These are phyloP conservation scores for Coemansia sp. DNA, from an alignment of 192 early-diverging fungal species.

Conservation along the genomic window DNA sequence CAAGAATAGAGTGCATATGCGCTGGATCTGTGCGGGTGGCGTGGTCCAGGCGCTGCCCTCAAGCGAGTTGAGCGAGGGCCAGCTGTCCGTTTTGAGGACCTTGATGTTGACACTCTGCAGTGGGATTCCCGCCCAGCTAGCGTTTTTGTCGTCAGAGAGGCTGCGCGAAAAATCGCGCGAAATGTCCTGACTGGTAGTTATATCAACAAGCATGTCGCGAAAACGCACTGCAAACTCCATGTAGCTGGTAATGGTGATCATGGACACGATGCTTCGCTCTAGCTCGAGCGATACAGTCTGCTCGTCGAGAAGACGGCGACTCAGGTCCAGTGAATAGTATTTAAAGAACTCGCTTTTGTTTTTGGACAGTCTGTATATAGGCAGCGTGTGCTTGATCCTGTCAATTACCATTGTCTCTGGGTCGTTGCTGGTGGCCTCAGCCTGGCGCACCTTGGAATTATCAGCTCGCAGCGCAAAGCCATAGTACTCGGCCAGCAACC, in stretches of 20 bases:
- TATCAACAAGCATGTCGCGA: constrained; percentile 88
- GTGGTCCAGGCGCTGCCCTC: constrained; percentile 65
- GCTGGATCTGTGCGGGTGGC: constrained; percentile 80
- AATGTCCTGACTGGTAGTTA: constrained; percentile 25
- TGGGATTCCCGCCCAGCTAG: constrained; percentile 65
- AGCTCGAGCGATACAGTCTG: constrained; percentile 79
- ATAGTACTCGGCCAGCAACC: constrained; percentile 2
- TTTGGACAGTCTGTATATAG: neutral
- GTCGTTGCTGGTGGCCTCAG: neutral
- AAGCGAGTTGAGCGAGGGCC: constrained; percentile 21
- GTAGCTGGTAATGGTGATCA: constrained; percentile 76
- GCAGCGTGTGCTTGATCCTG: neutral
- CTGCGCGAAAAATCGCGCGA: neutral
- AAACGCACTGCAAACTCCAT: constrained; percentile 86
- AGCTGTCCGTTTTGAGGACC: constrained; percentile 61
- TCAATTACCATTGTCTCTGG: neutral
- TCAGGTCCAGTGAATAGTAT: constrained; percentile 87
- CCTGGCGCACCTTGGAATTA: neutral
- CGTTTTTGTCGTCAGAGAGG: neutral
- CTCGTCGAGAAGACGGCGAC: constrained; percentile 82
- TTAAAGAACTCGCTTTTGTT: constrained; percentile 67
- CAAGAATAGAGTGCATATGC: constrained; percentile 78
- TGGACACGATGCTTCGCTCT: constrained; percentile 80
- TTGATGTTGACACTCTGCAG: constrained; percentile 81
- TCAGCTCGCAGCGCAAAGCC: neutral